Base-by-base conservation (phyloP, 352 stramenopile genomes). In the Saprolegnia diclina region DNA sequence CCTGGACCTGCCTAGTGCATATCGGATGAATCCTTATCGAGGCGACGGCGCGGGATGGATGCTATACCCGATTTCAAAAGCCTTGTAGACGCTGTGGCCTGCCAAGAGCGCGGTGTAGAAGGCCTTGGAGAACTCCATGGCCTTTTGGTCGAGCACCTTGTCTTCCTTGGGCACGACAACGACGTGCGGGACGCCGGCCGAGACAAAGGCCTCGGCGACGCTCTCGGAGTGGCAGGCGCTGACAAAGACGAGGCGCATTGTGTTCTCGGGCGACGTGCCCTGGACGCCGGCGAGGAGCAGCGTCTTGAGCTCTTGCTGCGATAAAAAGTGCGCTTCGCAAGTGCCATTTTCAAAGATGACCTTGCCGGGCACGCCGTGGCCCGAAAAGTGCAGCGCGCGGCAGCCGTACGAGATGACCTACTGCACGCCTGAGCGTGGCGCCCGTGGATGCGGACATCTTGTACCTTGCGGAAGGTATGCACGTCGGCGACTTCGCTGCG, bases 181-280 rank as follows among this genome's bases (percentile, higher is more conserved):
- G 2, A 97, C 91, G 54, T 97, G 91, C 1, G 87, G 87, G 37
- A 97, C 88, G 7, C 91, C 91, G 0, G 88, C 91, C 46, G 80
- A 79, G 57, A 95, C 91, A 62, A 97, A 97, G 0, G 90, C 89
- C 50, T 94, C 77, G 5, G 88, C 91, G 10, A 91, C 88, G 65
- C 79, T 87, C 63, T 97, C 86, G 22, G 88, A 96, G 73, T 95
- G 84, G 64, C 91, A 97, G 21, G 91, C 88, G 72, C 83, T 96
- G 46, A 97, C 82, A 56, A 97, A 94, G 37, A 96, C 90, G 53
- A 97, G 77, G 63, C 90, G 74, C 66, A 92, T 79, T 0, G 82
- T 80, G 14, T 79, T 76, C 35, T 72, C 62, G 5, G 65, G 61
- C 5, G 29, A 66, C 1, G 44, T 48, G 26, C 44, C 62, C 53